A percentile compares a stretch with the other conserved stretches of the same genome.
Evolutionary conservation across 495 filamentous ascomycete species (phyloP).

Genomic region (Sabuloglossum arenarium): DNA sequence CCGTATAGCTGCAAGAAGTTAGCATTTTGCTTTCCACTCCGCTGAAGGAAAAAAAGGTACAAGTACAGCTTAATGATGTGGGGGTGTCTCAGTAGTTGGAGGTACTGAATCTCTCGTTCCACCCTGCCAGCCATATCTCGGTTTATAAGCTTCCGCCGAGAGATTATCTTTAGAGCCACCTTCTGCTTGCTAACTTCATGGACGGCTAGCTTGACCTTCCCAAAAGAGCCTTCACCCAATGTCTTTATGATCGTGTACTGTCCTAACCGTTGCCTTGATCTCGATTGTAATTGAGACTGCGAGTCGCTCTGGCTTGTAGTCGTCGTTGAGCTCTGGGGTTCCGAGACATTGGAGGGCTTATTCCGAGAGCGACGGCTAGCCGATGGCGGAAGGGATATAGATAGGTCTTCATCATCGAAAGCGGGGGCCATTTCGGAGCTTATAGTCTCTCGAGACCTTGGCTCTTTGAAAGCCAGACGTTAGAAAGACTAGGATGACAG

Average conservation of each 20-base stretch:
- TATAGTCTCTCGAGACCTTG: neutral
- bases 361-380: constrained; percentile 30
- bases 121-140: constrained; percentile 94
- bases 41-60: neutral
- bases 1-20: constrained; percentile 47
- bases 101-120: constrained; percentile 93
- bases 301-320: constrained; percentile 13
- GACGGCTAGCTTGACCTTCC: constrained; percentile 91
- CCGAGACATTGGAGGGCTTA: constrained; percentile 26
- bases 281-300: neutral
- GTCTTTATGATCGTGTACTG: constrained; percentile 80
- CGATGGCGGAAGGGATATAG: constrained; percentile 50
- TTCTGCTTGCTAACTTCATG: constrained; percentile 80
- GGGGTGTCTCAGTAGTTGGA: constrained; percentile 85
- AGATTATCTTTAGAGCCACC: constrained; percentile 94
- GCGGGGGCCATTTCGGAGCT: constrained; percentile 29
- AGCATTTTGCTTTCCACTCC: neutral
- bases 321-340: constrained; percentile 17
- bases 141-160: constrained; percentile 81
- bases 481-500: neutral
- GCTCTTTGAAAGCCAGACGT: neutral
- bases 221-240: constrained; percentile 89
- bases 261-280: constrained; percentile 41
- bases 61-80: constrained; percentile 96
- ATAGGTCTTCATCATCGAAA: constrained; percentile 79